phyloP scores from a whole-genome alignment of 331 rosid genomes.

The Cydonia oblonga region DNA sequence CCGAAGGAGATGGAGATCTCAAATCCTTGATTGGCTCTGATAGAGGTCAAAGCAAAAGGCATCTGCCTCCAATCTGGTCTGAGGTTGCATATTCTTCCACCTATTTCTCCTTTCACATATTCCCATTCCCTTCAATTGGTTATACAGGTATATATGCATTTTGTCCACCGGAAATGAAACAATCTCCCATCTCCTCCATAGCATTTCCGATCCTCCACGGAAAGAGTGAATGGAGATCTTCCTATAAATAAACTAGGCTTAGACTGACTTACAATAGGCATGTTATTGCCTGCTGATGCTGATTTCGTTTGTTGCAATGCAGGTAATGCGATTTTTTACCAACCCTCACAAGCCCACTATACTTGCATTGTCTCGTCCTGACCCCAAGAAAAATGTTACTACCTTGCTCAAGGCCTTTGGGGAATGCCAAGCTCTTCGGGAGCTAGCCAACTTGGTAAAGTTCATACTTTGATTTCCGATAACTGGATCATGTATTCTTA shows the following conservation, averaged over 20 bases:
- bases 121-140: not conserved
- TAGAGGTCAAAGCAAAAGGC: slow-evolving; percentile 30
- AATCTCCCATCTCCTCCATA: not conserved
- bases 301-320: not conserved
- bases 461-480: not conserved
- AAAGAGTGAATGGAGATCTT: not conserved
- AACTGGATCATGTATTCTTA: not conserved
- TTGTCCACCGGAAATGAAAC: not conserved
- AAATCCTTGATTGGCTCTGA: slow-evolving; percentile 35
- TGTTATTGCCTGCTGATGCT: not conserved
- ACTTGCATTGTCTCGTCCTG: slow-evolving; percentile 57
- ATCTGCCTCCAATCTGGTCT: slow-evolving; percentile 46
- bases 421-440: slow-evolving; percentile 40
- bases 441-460: slow-evolving; percentile 43
- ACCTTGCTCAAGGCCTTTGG: slow-evolving; percentile 53
- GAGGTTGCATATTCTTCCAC: slow-evolving; percentile 28
- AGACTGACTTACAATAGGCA: not conserved
- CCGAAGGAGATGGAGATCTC: slow-evolving; percentile 36
- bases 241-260: not conserved
- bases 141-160: not conserved
- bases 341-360: slow-evolving; percentile 59
- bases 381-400: slow-evolving; percentile 53
- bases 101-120: not conserved
- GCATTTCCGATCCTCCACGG: not conserved
- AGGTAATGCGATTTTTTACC: slow-evolving; percentile 46